Conservation (phyloP, 2,329 filamentous ascomycete genomes). For the Hymenoscyphus fraxineus region DNA sequence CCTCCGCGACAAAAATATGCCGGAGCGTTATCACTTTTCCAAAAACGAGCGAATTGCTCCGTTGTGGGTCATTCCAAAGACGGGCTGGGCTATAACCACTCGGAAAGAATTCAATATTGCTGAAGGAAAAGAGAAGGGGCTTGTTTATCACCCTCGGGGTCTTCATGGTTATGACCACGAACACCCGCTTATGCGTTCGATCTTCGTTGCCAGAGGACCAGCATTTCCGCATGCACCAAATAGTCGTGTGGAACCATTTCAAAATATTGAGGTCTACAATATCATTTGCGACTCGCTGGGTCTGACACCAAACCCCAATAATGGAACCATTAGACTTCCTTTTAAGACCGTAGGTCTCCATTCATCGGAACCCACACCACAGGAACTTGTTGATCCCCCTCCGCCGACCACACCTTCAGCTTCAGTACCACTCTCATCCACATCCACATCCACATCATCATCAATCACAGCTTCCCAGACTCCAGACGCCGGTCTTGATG, state of each 20-base stretch:
- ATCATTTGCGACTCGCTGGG: constrained; percentile 86
- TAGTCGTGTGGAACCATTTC: constrained; percentile 75
- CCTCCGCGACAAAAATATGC: constrained; percentile 83
- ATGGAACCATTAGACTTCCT: constrained; percentile 77
- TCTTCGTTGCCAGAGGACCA: constrained; percentile 88
- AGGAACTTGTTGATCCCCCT: constrained; percentile 52
- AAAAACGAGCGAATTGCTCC: constrained; percentile 88
- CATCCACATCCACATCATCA: not conserved
- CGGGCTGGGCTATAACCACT: constrained; percentile 87
- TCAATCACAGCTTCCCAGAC: constrained; percentile 2
- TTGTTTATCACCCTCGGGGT: constrained; percentile 74
- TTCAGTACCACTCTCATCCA: not conserved
- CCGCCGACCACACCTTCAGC: not conserved
- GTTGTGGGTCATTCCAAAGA: constrained; percentile 87
- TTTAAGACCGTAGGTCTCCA: constrained; percentile 48
- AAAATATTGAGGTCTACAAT: constrained; percentile 95
- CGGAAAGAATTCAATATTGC: constrained; percentile 74
- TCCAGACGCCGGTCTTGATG: constrained; percentile 18
- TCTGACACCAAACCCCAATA: constrained; percentile 71
- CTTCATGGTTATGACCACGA: constrained; percentile 95
- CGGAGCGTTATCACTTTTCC: constrained; percentile 84
- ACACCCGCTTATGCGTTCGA: constrained; percentile 91
- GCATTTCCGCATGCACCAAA: constrained; percentile 85
- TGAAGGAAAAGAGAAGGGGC: constrained; percentile 58
- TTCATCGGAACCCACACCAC: constrained; percentile 44